phyloP scores from a whole-genome alignment of 75 land plant genomes.

The Cupressus sempervirens region DNA sequence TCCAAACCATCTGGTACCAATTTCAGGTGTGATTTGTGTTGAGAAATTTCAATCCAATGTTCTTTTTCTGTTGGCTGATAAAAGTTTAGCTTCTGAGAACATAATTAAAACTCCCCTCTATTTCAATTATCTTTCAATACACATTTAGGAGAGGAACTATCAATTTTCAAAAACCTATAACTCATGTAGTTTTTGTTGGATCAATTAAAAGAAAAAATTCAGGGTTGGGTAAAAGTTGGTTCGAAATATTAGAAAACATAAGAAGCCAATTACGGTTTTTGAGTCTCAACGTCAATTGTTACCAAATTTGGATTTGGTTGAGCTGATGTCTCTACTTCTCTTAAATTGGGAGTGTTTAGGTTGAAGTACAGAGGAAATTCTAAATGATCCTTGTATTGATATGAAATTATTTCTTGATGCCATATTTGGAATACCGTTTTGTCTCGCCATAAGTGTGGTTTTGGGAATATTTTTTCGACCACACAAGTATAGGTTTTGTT shows the following conservation, averaged over 20 bases:
- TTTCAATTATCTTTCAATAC: not conserved
- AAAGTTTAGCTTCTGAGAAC: not conserved
- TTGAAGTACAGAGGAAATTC: too few relatives aligned
- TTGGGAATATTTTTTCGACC: not conserved
- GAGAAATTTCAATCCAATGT: not conserved
- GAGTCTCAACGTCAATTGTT: not conserved
- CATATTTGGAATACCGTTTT: not conserved
- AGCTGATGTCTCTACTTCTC: not conserved
- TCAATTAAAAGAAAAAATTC: not conserved
- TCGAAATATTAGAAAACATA: not conserved
- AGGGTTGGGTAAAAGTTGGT: not conserved
- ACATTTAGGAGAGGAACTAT: not conserved
- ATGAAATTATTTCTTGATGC: not conserved
- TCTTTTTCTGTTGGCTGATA: not conserved
- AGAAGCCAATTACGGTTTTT: not conserved
- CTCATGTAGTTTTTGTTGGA: not conserved
- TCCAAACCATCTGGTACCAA: not conserved
- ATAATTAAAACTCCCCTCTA: not conserved
- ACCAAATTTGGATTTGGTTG: not conserved
- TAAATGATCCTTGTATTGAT: not conserved
- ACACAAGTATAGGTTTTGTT: not conserved
- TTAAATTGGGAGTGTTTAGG: not conserved
- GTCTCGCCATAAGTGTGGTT: not conserved
- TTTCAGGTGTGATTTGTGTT: not conserved
- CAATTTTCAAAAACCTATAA: not conserved